Evolutionary conservation across 495 filamentous ascomycete species (phyloP).

Genomic region (Lasiosphaeriaceae sp.): DNA sequence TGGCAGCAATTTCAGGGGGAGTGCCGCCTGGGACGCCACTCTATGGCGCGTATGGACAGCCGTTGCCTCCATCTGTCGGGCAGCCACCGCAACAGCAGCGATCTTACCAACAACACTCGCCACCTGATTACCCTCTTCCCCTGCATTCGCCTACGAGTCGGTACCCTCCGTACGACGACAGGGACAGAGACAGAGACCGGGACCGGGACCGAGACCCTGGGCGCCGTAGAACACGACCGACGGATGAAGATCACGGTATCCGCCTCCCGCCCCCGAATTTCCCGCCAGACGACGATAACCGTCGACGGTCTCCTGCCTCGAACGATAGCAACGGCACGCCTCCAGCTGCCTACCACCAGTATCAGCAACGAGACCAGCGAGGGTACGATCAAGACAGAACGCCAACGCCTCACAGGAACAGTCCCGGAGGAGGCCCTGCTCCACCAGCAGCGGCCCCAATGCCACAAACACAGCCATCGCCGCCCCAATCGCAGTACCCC

Average conservation of each 20-base stretch:
- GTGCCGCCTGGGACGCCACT: conserved; percentile 47
- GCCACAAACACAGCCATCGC: conserved; percentile 7
- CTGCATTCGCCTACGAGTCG: conserved; percentile 29
- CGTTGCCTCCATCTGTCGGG: conserved; percentile 26
- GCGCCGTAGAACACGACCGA: conserved; percentile 30
- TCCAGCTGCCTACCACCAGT: conserved; percentile 27
- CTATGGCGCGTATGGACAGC: conserved; percentile 49
- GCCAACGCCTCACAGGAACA: conserved; percentile 24
- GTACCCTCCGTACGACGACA: conserved; percentile 37
- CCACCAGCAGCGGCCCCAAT: background rate
- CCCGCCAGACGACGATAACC: conserved; percentile 39
- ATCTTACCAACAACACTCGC: conserved; percentile 12
- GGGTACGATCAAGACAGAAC: conserved; percentile 21
- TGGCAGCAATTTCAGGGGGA: conserved; percentile 43
- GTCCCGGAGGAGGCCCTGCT: conserved; percentile 16
- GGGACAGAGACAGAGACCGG: conserved; percentile 17
- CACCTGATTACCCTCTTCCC: conserved; percentile 22
- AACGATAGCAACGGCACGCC: conserved; percentile 39
- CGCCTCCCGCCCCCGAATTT: conserved; percentile 45
- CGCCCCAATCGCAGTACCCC: background rate
- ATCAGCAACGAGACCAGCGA: conserved; percentile 21
- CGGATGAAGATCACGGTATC: conserved; percentile 38
- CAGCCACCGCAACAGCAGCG: conserved; percentile 9
- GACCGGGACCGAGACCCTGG: conserved; percentile 26
- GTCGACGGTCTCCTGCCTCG: conserved; percentile 44